Conservation (phyloP, 257 asterid species). For the Solanum neorickii region DNA sequence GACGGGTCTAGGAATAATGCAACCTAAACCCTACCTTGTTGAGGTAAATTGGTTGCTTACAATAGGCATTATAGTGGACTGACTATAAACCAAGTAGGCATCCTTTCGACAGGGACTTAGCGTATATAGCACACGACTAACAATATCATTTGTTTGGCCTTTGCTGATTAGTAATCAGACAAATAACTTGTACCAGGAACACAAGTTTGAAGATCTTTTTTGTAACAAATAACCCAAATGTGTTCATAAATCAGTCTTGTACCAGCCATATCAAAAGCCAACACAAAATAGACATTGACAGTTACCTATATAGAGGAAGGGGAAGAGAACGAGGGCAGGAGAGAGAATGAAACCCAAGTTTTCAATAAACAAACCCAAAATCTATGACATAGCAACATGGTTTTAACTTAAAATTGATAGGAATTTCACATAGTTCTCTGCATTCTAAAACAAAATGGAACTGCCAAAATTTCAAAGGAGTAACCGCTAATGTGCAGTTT, state of each 20-base stretch:
- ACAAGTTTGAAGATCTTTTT: background rate
- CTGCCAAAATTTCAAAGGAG: background rate
- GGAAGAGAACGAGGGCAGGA: background rate
- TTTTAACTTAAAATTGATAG: background rate
- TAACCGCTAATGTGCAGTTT: background rate
- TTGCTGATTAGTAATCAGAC: background rate
- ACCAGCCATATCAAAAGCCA: background rate
- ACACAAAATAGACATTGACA: background rate
- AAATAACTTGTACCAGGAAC: background rate
- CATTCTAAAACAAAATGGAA: conserved; percentile 3
- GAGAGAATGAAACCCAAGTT: background rate
- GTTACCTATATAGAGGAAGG: background rate
- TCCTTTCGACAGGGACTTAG: background rate
- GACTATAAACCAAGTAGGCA: background rate
- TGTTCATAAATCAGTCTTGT: background rate
- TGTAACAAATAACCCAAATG: background rate
- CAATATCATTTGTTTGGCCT: background rate
- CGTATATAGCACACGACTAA: background rate
- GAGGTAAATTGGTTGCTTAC: background rate
- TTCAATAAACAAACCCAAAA: background rate
- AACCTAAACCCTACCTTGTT: background rate
- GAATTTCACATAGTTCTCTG: background rate
- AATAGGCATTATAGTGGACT: background rate
- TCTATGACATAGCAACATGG: background rate
- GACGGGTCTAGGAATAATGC: background rate